Percentiles rank a stretch among this genome's conserved stretches.
Conservation (phyloP, 495 filamentous ascomycete species). For the Jackrogersella minutella region DNA sequence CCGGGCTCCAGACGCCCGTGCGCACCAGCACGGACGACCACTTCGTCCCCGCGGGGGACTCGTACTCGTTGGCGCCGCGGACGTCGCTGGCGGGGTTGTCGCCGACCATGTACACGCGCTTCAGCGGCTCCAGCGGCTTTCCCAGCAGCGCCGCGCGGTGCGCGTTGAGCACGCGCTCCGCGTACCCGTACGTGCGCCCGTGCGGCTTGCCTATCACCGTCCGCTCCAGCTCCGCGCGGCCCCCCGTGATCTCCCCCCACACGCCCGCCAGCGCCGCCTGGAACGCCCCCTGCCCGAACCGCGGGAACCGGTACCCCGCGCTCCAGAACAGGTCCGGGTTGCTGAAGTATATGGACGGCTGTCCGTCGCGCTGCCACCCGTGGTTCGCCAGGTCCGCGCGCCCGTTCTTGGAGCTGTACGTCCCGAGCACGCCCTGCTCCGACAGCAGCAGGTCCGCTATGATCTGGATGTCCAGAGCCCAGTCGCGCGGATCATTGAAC, state of each 20-base stretch:
- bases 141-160: conserved; percentile 62
- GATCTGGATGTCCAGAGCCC: conserved; percentile 86
- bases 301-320: conserved; percentile 80
- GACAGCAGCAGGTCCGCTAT: conserved; percentile 84
- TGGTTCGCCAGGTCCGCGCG: conserved; percentile 67
- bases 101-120: conserved; percentile 92
- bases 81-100: conserved; percentile 97
- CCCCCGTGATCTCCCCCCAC: conserved; percentile 77
- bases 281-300: conserved; percentile 94
- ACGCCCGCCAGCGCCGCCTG: conserved; percentile 79
- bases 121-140: conserved; percentile 51
- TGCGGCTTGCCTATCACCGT: conserved; percentile 86
- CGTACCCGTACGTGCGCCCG: conserved; percentile 79
- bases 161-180: conserved; percentile 72
- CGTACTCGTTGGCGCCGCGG: conserved; percentile 81
- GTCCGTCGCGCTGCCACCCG: conserved; percentile 78
- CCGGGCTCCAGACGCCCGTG: conserved; percentile 79
- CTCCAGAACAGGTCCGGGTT: conserved; percentile 94
- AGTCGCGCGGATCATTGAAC: conserved; percentile 92
- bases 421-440: conserved; percentile 75
- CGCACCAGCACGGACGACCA: conserved; percentile 85
- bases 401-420: conserved; percentile 63
- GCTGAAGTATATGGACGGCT: conserved; percentile 83
- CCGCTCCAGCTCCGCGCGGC: conserved; percentile 65
- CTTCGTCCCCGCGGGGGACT: conserved; percentile 67